A percentile compares a stretch with the other conserved stretches of the same genome.
These are phyloP conservation scores for Psilocybe cyanescens DNA, from an alignment of 768 basidiomycete species.

Conservation along the genomic window DNA sequence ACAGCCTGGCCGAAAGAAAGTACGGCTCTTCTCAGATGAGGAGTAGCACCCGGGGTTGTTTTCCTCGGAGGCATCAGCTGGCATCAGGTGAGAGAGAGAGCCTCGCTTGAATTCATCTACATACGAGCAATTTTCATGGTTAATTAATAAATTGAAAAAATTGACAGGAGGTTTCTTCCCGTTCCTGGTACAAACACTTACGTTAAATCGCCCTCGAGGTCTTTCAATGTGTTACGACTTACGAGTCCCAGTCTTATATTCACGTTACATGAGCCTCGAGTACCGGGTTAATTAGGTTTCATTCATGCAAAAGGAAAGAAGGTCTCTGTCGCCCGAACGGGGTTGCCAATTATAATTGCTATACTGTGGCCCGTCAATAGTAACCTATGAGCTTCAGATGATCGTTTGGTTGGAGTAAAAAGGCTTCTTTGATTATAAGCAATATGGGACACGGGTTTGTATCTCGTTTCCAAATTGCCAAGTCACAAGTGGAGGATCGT, in stretches of 20 bases:
- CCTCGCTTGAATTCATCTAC: background rate
- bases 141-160: background rate
- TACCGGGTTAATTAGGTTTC: background rate
- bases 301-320: background rate
- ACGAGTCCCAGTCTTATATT: background rate
- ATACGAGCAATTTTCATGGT: background rate
- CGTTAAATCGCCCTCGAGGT: background rate
- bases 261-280: background rate
- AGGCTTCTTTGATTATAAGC: slow-evolving; percentile 7
- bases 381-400: slow-evolving; percentile 11
- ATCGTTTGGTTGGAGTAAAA: slow-evolving; percentile 12
- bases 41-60: slow-evolving; percentile 7
- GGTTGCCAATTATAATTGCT: background rate
- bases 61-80: slow-evolving; percentile 14
- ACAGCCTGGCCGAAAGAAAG: slow-evolving; percentile 16
- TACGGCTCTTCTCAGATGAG: background rate
- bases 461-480: slow-evolving; percentile 2
- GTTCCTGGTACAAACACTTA: background rate
- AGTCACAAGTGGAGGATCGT: slow-evolving; percentile 11
- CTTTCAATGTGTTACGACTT: background rate
- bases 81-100: too few relatives aligned
- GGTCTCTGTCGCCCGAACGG: background rate
- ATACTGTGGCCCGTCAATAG: slow-evolving; percentile 1
- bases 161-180: background rate
- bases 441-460: slow-evolving; percentile 12